Percentiles rank a stretch among this genome's conserved stretches.
Evolutionary conservation across 768 basidiomycete species (phyloP).

Genomic region (Suillus sp.): DNA sequence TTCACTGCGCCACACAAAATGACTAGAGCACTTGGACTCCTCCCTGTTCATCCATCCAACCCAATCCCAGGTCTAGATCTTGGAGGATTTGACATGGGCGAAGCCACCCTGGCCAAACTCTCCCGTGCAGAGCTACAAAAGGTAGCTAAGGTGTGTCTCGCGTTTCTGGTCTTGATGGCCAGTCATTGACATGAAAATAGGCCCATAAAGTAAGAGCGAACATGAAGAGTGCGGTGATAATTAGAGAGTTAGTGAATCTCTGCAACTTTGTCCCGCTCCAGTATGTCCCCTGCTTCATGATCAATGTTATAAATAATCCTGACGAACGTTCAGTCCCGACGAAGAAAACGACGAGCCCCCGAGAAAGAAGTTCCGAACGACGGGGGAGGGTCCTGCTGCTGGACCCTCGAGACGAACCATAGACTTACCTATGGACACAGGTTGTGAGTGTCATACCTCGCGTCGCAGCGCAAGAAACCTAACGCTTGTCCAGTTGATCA

Average conservation of each 20-base stretch:
- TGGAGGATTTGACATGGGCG: slow-evolving; percentile 10
- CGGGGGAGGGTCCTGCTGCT: not conserved
- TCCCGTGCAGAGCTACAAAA: slow-evolving; percentile 21
- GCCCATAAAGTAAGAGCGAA: slow-evolving; percentile 25
- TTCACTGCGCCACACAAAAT: not conserved
- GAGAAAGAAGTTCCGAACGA: not conserved
- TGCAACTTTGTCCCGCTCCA: not conserved
- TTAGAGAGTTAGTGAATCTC: slow-evolving; percentile 22
- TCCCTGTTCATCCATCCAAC: not conserved
- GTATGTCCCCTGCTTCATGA: not conserved
- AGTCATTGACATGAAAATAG: slow-evolving; percentile 14
- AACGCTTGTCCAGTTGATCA: not conserved
- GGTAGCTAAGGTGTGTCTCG: not conserved
- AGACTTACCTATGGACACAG: slow-evolving; percentile 24
- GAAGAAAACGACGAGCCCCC: slow-evolving; percentile 6
- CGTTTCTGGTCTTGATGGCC: not conserved
- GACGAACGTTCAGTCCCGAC: slow-evolving; percentile 22
- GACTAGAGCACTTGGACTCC: not conserved
- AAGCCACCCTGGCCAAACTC: slow-evolving; percentile 25
- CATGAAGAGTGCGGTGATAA: slow-evolving; percentile 20
- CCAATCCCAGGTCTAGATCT: not conserved
- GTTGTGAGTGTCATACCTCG: slow-evolving; percentile 27
- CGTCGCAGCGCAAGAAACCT: slow-evolving; percentile 13
- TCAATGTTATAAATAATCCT: slow-evolving; percentile 15
- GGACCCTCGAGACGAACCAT: slow-evolving; percentile 9